phyloP scores from a whole-genome alignment of 2,329 filamentous ascomycete species.

The Botrytis fabae region DNA sequence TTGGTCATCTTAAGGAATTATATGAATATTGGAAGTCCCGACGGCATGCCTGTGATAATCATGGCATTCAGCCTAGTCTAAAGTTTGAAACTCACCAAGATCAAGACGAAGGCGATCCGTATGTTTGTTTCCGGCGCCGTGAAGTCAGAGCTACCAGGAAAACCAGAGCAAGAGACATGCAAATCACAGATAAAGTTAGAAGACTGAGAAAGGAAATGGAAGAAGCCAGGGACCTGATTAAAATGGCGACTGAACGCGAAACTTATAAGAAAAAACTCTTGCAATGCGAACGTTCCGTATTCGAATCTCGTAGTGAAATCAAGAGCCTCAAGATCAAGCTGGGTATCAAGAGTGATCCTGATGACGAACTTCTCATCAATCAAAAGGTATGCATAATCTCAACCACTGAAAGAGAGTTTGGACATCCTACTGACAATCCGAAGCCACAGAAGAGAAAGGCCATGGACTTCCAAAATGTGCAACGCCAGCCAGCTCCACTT shows the following conservation, averaged over 20 bases:
- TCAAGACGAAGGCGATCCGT: slow-evolving; percentile 93
- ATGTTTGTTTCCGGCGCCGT: slow-evolving; percentile 94
- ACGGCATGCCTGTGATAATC: slow-evolving; percentile 66
- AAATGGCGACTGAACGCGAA: slow-evolving; percentile 78
- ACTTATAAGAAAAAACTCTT: slow-evolving; percentile 75
- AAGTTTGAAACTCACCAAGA: slow-evolving; percentile 96
- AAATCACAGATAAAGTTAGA: slow-evolving; percentile 92
- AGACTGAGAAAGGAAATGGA: slow-evolving; percentile 88
- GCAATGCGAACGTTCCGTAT: slow-evolving; percentile 72
- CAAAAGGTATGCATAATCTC: slow-evolving; percentile 69
- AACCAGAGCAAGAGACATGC: slow-evolving; percentile 88
- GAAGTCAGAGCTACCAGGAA: slow-evolving; percentile 94
- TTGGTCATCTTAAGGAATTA: slow-evolving; percentile 67
- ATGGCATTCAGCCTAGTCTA: slow-evolving; percentile 71
- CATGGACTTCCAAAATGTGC: slow-evolving; percentile 54
- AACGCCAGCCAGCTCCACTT: slow-evolving; percentile 64
- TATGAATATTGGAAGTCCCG: slow-evolving; percentile 88
- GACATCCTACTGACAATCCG: slow-evolving; percentile 22
- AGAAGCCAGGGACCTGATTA: slow-evolving; percentile 77
- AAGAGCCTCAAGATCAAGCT: slow-evolving; percentile 88
- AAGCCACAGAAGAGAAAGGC: slow-evolving; percentile 72
- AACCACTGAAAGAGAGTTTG: slow-evolving; percentile 28
- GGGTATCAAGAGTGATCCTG: slow-evolving; percentile 75
- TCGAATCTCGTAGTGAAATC: slow-evolving; percentile 77
- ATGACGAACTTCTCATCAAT: slow-evolving; percentile 89